Conservation (phyloP, 495 filamentous ascomycete species). For the Aspergillus funiculosus region DNA sequence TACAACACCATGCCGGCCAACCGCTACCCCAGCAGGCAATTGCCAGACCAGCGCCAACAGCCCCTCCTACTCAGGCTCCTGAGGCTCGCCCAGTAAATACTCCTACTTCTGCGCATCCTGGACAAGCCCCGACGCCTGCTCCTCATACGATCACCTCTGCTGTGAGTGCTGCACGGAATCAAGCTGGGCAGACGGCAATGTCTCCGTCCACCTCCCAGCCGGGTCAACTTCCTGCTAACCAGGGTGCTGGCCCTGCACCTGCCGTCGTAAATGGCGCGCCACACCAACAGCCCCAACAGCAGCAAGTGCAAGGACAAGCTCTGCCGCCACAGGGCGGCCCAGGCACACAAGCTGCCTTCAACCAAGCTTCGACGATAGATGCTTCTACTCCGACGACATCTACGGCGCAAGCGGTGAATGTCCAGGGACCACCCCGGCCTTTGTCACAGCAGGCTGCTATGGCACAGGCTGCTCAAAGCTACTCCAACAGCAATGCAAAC, state of each 20-base stretch:
- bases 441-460: conserved; percentile 60
- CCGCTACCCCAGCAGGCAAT: conserved; percentile 17
- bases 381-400: conserved; percentile 39
- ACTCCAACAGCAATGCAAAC: conserved; percentile 40
- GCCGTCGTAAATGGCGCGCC: conserved; percentile 29
- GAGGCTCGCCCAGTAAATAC: conserved; percentile 22
- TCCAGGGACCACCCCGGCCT: conserved; percentile 50
- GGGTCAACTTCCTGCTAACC: conserved; percentile 32
- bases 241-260: conserved; percentile 27
- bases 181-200: conserved; percentile 36
- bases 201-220: conserved; percentile 37
- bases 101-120: conserved; percentile 27
- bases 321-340: conserved; percentile 31
- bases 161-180: conserved; percentile 46
- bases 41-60: conserved; percentile 9
- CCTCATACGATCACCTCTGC: conserved; percentile 51
- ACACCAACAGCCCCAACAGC: conserved; percentile 45
- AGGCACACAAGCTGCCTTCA: conserved; percentile 37
- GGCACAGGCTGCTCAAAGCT: conserved; percentile 52
- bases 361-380: conserved; percentile 30
- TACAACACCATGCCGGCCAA: conserved; percentile 14
- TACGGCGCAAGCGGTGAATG: conserved; percentile 37
- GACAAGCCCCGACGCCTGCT: conserved; percentile 39
- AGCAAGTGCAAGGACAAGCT: conserved; percentile 27
- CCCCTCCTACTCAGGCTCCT: conserved; percentile 12